Percentiles rank a stretch among this genome's conserved stretches.
Evolutionary conservation across 257 asterid species (phyloP).

Genomic region (Solanum chmielewskii): DNA sequence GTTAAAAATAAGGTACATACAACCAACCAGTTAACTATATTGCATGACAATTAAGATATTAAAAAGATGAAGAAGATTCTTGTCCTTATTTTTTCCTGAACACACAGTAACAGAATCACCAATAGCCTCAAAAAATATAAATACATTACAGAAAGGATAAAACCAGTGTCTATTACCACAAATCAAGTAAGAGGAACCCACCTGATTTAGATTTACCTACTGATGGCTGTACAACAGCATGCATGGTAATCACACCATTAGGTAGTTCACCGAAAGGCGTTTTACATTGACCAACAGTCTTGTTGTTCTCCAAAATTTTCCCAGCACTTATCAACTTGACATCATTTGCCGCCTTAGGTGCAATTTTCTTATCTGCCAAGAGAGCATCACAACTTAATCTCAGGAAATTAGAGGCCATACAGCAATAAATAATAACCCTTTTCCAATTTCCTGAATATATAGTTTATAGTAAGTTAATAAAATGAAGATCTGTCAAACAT

Average conservation of each 20-base stretch:
- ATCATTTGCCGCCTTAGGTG: constrained; percentile 70
- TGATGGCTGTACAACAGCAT: constrained; percentile 86
- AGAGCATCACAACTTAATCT: not conserved
- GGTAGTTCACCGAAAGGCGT: constrained; percentile 72
- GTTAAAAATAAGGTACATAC: not conserved
- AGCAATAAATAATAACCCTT: not conserved
- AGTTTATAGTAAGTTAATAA: not conserved
- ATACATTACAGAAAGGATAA: not conserved
- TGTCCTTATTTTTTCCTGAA: not conserved
- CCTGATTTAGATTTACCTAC: constrained; percentile 69
- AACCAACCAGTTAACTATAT: not conserved
- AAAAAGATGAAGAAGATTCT: not conserved
- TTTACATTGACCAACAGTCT: constrained; percentile 74
- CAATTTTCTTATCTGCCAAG: constrained; percentile 55
- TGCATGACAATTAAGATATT: not conserved
- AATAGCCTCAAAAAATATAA: not conserved
- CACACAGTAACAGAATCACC: not conserved
- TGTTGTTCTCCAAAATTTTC: constrained; percentile 68
- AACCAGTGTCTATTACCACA: not conserved
- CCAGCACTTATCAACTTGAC: constrained; percentile 79
- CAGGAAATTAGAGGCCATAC: not conserved
- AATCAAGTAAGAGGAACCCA: constrained; percentile 5
- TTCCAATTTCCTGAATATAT: not conserved
- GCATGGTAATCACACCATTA: constrained; percentile 71
- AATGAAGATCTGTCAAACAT: not conserved